Conservation (phyloP, 2,329 filamentous ascomycete species). For the Nemania serpens region DNA sequence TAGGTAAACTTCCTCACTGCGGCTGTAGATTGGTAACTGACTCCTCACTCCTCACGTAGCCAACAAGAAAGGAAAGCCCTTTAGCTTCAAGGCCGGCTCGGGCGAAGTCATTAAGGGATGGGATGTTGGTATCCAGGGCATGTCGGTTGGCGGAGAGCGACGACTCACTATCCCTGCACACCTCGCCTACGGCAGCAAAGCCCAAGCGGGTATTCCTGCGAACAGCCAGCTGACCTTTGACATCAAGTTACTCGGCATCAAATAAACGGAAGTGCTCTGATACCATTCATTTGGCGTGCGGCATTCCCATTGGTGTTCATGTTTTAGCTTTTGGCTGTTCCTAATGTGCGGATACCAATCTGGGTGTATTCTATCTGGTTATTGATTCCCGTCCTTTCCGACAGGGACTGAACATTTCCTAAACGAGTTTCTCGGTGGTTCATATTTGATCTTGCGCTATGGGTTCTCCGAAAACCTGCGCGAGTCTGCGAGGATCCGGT, state of each 20-base stretch:
- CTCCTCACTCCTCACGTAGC: slow-evolving; percentile 60
- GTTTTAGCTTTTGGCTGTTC: slow-evolving; percentile 7
- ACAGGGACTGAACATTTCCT: slow-evolving; percentile 7
- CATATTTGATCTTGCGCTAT: slow-evolving; percentile 40
- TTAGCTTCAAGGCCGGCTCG: slow-evolving; percentile 90
- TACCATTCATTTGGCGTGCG: slow-evolving; percentile 6
- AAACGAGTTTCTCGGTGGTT: slow-evolving; percentile 14
- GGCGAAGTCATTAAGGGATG: slow-evolving; percentile 99
- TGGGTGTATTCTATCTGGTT: slow-evolving; percentile 37
- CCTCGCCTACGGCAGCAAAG: slow-evolving; percentile 87
- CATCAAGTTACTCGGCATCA: slow-evolving; percentile 82
- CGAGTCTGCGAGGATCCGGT: slow-evolving; percentile 49
- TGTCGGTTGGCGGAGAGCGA: slow-evolving; percentile 92
- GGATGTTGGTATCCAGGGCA: slow-evolving; percentile 93
- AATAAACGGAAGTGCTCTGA: slow-evolving; percentile 55
- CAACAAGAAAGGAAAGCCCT: slow-evolving; percentile 99
- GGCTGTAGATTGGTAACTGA: slow-evolving; percentile 7
- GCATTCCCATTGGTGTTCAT: slow-evolving; percentile 10
- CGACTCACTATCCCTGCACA: slow-evolving; percentile 86
- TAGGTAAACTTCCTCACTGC: slow-evolving; percentile 51
- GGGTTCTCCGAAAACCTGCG: slow-evolving; percentile 53
- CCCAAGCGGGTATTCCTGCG: slow-evolving; percentile 80
- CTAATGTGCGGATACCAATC: slow-evolving; percentile 35
- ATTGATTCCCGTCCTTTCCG: slow-evolving; percentile 25
- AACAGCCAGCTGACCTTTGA: slow-evolving; percentile 95